Evolutionary conservation across 192 early-diverging fungal genomes (phyloP).

Genomic region (Entophlyctis helioformis): DNA sequence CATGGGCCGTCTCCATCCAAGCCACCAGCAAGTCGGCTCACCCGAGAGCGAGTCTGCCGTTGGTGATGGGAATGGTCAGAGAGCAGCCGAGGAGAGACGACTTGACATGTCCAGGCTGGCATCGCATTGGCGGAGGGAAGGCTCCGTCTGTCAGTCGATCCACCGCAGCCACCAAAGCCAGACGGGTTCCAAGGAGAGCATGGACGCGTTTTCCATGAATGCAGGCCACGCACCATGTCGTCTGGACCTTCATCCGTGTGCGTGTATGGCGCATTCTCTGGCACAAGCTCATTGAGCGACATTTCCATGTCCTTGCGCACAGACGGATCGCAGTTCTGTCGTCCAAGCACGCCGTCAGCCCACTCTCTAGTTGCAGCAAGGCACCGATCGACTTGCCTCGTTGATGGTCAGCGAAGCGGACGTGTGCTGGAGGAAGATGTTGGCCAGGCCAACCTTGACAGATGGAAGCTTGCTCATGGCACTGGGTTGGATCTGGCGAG

Average conservation of each 20-base stretch:
- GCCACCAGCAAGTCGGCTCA: not conserved
- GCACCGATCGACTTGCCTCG: slow-evolving; percentile 32
- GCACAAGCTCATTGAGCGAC: slow-evolving; percentile 69
- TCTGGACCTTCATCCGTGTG: slow-evolving; percentile 80
- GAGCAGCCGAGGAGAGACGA: slow-evolving; percentile 67
- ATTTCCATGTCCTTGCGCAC: slow-evolving; percentile 78
- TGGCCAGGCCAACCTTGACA: slow-evolving; percentile 68
- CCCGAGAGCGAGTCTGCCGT: slow-evolving; percentile 67
- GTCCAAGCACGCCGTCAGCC: too few relatives aligned
- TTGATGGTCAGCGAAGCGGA: slow-evolving; percentile 81
- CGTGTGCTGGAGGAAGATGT: slow-evolving; percentile 83
- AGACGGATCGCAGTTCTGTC: not conserved
- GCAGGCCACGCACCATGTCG: slow-evolving; percentile 77
- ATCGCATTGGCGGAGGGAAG: too few relatives aligned
- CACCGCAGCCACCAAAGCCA: too few relatives aligned
- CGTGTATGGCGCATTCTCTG: slow-evolving; percentile 63
- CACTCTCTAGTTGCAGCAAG: too few relatives aligned
- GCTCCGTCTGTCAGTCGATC: too few relatives aligned
- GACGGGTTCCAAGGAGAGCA: too few relatives aligned
- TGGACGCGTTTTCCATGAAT: too few relatives aligned
- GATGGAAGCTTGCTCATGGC: slow-evolving; percentile 45
- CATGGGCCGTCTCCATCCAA: too few relatives aligned
- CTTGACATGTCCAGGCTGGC: slow-evolving; percentile 76
- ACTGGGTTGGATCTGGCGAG: too few relatives aligned
- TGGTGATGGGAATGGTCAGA: slow-evolving; percentile 72